These are phyloP conservation scores for Postia placenta DNA, from an alignment of 768 basidiomycete species.

Conservation along the genomic window DNA sequence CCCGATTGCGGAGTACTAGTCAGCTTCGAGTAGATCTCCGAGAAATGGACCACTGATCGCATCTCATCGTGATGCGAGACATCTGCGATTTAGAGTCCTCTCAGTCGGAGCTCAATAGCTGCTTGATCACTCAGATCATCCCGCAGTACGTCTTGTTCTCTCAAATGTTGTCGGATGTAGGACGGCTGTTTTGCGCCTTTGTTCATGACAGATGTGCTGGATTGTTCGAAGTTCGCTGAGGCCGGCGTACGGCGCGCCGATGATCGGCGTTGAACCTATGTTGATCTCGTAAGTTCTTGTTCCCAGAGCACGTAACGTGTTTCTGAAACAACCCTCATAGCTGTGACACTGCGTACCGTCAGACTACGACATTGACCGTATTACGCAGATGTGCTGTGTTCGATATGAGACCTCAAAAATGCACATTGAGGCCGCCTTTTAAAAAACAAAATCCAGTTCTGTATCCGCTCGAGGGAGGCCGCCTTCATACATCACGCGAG, in stretches of 20 bases:
- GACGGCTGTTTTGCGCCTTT: neutral
- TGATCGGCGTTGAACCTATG: neutral
- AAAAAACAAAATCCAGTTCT: no score
- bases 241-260: neutral
- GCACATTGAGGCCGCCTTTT: no score
- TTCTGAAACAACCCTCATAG: no score
- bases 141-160: no score
- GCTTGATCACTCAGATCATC: neutral
- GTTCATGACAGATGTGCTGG: neutral
- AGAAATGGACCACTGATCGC: neutral
- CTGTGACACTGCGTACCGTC: no score
- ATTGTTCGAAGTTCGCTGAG: neutral
- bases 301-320: no score
- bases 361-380: no score
- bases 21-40: neutral
- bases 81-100: slow-evolving; percentile 1
- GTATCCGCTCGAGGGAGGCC: no score
- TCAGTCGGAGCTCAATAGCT: neutral
- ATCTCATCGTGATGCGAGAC: neutral
- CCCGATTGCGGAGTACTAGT: neutral
- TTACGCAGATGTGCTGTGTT: no score
- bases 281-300: neutral
- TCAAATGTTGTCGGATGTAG: no score
- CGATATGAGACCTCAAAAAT: no score
- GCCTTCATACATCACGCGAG: no score